Conservation (phyloP, 2,329 filamentous ascomycete species). For the Botrytis porri region DNA sequence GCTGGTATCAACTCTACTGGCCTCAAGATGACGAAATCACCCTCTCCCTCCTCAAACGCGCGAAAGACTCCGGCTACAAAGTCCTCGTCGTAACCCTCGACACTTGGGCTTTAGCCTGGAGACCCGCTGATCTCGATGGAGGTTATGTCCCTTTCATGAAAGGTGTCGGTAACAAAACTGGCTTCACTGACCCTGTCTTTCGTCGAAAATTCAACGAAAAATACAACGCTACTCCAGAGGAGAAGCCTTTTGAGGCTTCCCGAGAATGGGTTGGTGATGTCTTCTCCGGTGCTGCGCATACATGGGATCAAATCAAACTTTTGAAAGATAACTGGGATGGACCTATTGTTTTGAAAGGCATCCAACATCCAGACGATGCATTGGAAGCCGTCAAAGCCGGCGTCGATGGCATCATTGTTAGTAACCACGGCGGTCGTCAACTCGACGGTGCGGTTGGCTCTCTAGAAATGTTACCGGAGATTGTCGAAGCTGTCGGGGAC, state of each 20-base stretch:
- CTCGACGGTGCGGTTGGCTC: slow-evolving; percentile 54
- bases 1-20: slow-evolving; percentile 78
- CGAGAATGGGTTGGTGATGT: slow-evolving; percentile 51
- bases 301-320: slow-evolving; percentile 60
- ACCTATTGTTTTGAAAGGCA: slow-evolving; percentile 61
- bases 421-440: slow-evolving; percentile 57
- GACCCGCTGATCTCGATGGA: slow-evolving; percentile 64
- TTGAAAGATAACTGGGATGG: slow-evolving; percentile 60
- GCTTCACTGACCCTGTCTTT: slow-evolving; percentile 67
- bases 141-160: slow-evolving; percentile 59
- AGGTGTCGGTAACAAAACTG: slow-evolving; percentile 57
- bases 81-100: slow-evolving; percentile 72
- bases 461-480: slow-evolving; percentile 56
- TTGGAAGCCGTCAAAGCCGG: slow-evolving; percentile 45
- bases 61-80: slow-evolving; percentile 58
- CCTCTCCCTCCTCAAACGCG: slow-evolving; percentile 58
- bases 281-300: slow-evolving; percentile 52
- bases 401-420: slow-evolving; percentile 52
- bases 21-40: slow-evolving; percentile 65
- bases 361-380: slow-evolving; percentile 49
- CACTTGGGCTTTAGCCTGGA: slow-evolving; percentile 66
- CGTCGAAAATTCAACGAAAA: slow-evolving; percentile 53
- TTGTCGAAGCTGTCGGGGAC: slow-evolving; percentile 59
- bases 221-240: slow-evolving; percentile 44
- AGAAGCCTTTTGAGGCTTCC: slow-evolving; percentile 48